Percentiles rank a stretch among this genome's conserved stretches.
Conservation (phyloP, 108 stramenopile species). For the Cyclostephanos invisitatus region DNA sequence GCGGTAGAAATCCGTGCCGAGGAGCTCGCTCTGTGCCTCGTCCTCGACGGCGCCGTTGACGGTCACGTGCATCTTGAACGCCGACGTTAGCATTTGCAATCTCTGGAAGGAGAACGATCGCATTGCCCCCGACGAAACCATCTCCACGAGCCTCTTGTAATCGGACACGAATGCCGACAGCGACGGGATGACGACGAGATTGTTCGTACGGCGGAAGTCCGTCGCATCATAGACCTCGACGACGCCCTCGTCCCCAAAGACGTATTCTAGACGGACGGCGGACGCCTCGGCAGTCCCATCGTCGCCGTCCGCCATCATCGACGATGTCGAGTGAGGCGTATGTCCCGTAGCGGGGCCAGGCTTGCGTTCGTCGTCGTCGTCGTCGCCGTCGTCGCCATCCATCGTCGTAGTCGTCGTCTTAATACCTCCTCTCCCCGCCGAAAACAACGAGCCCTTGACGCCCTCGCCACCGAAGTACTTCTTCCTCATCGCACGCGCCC, state of each 20-base stretch:
- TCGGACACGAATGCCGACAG: conserved; percentile 72
- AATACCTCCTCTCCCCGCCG: not conserved
- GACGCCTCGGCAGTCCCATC: not conserved
- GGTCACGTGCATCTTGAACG: conserved; percentile 88
- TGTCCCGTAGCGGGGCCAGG: not conserved
- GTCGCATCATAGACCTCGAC: conserved; percentile 59
- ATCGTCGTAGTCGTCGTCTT: not conserved
- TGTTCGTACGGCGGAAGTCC: conserved; percentile 50
- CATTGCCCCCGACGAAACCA: conserved; percentile 76
- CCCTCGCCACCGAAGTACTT: conserved; percentile 53
- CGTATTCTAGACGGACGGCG: conserved; percentile 36
- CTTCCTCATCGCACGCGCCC: conserved; percentile 65
- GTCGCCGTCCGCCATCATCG: not conserved
- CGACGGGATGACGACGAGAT: conserved; percentile 63
- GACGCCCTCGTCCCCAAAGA: conserved; percentile 73
- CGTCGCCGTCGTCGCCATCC: not conserved
- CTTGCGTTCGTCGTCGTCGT: not conserved
- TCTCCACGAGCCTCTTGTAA: conserved; percentile 74
- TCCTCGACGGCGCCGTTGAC: conserved; percentile 82
- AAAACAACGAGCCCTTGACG: not conserved
- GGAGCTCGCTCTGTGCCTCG: conserved; percentile 75
- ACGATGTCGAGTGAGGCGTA: not conserved
- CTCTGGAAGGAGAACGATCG: conserved; percentile 88
- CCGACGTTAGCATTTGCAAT: conserved; percentile 74
- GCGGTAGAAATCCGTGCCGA: conserved; percentile 98